Evolutionary conservation across 805 yeast species (phyloP).

Genomic region (Wickerhamiella sorbophila): DNA sequence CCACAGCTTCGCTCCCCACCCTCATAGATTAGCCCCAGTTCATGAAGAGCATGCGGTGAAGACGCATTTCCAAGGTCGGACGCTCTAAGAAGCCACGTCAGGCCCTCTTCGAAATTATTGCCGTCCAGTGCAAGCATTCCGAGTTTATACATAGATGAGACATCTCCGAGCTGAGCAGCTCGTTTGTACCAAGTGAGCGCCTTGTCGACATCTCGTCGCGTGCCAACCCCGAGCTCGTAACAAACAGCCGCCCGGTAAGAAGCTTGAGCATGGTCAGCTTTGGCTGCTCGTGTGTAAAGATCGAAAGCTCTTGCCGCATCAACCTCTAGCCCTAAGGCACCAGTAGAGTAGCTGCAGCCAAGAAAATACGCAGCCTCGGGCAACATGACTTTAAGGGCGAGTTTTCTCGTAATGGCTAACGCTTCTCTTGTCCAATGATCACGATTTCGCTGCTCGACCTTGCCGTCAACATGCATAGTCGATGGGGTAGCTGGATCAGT

Average conservation of each 20-base stretch:
- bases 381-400: conserved; percentile 31
- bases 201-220: conserved; percentile 29
- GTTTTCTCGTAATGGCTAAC: conserved; percentile 42
- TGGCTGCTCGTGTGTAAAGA: conserved; percentile 45
- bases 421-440: conserved; percentile 44
- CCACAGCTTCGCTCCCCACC: conserved; percentile 23
- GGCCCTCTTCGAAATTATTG: conserved; percentile 29
- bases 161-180: conserved; percentile 50
- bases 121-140: conserved; percentile 52
- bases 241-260: conserved; percentile 59
- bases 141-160: conserved; percentile 57
- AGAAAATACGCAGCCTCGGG: conserved; percentile 45
- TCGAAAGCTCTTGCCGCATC: conserved; percentile 50
- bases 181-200: conserved; percentile 41
- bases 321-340: conserved; percentile 35
- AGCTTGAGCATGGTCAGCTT: conserved; percentile 42
- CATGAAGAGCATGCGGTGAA: conserved; percentile 44
- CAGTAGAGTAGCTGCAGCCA: conserved; percentile 45
- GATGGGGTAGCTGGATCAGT: conserved; percentile 29
- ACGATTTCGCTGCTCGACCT: conserved; percentile 37
- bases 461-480: conserved; percentile 28
- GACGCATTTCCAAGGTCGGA: conserved; percentile 30
- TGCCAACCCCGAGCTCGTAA: conserved; percentile 51
- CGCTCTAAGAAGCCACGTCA: conserved; percentile 41
- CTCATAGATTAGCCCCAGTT: conserved; percentile 43